Evolutionary conservation across 2,329 filamentous ascomycete species (phyloP), one percentile per base, ranked within the genome.

Genomic region (Diaporthe vexans): DNA sequence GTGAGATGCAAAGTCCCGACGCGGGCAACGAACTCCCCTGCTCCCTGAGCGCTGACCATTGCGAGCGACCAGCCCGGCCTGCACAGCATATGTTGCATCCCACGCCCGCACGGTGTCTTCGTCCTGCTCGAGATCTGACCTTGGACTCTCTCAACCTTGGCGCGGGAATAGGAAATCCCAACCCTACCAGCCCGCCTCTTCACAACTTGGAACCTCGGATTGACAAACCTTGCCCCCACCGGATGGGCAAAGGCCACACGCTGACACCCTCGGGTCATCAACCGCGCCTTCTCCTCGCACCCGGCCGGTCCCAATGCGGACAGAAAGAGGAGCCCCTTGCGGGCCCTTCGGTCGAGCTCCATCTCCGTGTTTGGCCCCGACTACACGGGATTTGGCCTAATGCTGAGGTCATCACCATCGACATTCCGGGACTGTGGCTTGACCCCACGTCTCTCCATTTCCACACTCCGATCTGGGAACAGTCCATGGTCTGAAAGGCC

Each of bases 221-320:
- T 21, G 48, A 33, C 63, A 68, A 68, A 68, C 63, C 33, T 68
- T 68, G 48, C 48, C 63, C 63, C 63, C 63, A 68, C 48, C 33
- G n/a, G 46, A 17, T 40, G 33, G 48, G 63, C 63, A 68, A 4
- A 21, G 48, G 6, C 4, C 40, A 43, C 15, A 43, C 19, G 63
- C 63, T 68, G 48, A 54, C 63, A 52, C 63, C 29, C 5, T 5
- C 40, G 33, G 61, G 46, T 67, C 61, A 52, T 67, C 46, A 33
- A 37, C 29, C 61, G 19, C 61, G 37, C 37, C 37, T 3, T 37
- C 24, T 33, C 48, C 61, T 51, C 61, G 17, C n/a, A 24, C 61
- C 46, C 61, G 46, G 4, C 52, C 61, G 46, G 61, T 26, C 61
- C 37, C 46, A 52, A 37, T 52, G 46, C 61, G 61, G 61, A 19